phyloP scores from a whole-genome alignment of 2,329 filamentous ascomycete species.

The Trematosphaeria pertusa region DNA sequence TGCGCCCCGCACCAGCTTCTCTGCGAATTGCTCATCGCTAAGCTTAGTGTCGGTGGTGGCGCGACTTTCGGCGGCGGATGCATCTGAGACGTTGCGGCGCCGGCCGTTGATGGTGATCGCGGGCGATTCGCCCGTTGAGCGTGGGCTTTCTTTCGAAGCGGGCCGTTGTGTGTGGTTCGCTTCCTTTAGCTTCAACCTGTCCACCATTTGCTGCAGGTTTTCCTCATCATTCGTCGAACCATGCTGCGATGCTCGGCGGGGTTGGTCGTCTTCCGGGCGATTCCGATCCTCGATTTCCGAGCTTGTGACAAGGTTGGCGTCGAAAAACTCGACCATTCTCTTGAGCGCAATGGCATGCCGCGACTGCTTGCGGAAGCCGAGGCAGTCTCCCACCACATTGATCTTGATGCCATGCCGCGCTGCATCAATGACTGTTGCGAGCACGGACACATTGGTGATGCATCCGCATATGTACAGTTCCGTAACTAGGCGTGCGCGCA shows the following conservation, averaged over 20 bases:
- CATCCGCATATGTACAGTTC: slow-evolving; percentile 89
- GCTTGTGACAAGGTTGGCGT: slow-evolving; percentile 69
- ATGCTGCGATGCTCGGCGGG: slow-evolving; percentile 4
- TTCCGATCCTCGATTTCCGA: slow-evolving; percentile 62
- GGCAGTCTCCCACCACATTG: slow-evolving; percentile 85
- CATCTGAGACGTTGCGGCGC: slow-evolving; percentile 29
- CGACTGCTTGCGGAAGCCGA: slow-evolving; percentile 75
- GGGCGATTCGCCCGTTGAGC: slow-evolving; percentile 11
- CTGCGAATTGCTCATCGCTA: slow-evolving; percentile 40
- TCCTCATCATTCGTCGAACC: slow-evolving; percentile 18
- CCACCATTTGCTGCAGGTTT: slow-evolving; percentile 31
- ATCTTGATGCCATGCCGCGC: slow-evolving; percentile 87
- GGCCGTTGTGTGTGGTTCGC: slow-evolving; percentile 8
- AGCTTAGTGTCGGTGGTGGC: slow-evolving; percentile 25
- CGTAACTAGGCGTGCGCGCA: slow-evolving; percentile 86
- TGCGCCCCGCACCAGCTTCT: slow-evolving; percentile 34
- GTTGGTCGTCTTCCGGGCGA: slow-evolving; percentile 7
- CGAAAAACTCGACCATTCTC: slow-evolving; percentile 76
- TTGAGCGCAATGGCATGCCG: slow-evolving; percentile 75
- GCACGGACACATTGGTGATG: slow-evolving; percentile 85
- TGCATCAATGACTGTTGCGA: slow-evolving; percentile 90
- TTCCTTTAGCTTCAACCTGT: slow-evolving; percentile 29
- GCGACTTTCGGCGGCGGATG: slow-evolving; percentile 29
- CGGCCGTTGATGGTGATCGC: slow-evolving; percentile 29
- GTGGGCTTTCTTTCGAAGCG: slow-evolving; percentile 3